Conservation (phyloP, 768 basidiomycete genomes). For the Dioszegia hungarica region DNA sequence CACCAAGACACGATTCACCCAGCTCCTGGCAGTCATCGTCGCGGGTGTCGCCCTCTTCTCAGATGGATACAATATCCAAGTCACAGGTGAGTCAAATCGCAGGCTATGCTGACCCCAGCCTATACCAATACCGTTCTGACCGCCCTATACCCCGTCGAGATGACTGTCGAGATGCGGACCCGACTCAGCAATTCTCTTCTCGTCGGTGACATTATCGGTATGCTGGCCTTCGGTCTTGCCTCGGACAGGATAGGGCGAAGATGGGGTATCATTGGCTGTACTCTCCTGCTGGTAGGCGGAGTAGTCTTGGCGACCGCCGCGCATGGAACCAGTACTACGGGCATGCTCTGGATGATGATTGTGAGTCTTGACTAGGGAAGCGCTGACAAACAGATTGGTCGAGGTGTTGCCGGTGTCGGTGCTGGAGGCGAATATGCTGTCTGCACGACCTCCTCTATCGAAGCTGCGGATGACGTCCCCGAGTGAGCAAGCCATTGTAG, state of each 20-base stretch:
- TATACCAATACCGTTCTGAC: constrained; percentile 53
- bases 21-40: background rate
- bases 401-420: constrained; percentile 58
- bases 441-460: constrained; percentile 63
- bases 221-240: constrained; percentile 58
- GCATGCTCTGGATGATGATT: background rate
- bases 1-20: background rate
- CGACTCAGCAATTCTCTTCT: constrained; percentile 67
- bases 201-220: constrained; percentile 54
- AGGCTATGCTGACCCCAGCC: background rate
- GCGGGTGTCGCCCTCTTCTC: background rate
- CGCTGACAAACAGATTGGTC: constrained; percentile 71
- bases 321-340: constrained; percentile 56
- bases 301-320: constrained; percentile 66
- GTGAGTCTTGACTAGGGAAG: constrained; percentile 52
- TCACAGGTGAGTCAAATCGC: background rate
- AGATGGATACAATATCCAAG: background rate
- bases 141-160: constrained; percentile 60
- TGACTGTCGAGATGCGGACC: constrained; percentile 62
- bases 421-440: constrained; percentile 76
- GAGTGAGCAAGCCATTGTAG: constrained; percentile 53
- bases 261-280: constrained; percentile 66
- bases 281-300: constrained; percentile 65
- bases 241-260: constrained; percentile 72
- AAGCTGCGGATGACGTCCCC: constrained; percentile 73